Percentiles rank a stretch among this genome's conserved stretches.
Evolutionary conservation across 176 grass and related monocot species (phyloP).

Genomic region (Oryza brachyantha): DNA sequence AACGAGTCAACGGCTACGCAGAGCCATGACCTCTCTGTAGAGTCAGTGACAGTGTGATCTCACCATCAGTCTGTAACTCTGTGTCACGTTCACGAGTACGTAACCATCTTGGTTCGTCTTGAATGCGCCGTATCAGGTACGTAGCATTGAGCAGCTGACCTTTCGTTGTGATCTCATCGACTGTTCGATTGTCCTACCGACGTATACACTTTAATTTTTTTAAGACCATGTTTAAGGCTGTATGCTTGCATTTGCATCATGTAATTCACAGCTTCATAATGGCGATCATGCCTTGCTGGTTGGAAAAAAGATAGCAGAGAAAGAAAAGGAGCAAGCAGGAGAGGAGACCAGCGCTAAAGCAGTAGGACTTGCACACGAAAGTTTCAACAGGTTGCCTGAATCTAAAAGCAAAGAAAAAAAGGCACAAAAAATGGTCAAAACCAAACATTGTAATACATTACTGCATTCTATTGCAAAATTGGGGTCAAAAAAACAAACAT

Average conservation of each 20-base stretch:
- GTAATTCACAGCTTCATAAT: background rate
- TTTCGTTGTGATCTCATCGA: background rate
- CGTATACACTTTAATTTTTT: too few relatives aligned
- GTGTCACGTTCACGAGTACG: background rate
- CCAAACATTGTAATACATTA: background rate
- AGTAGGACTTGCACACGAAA: background rate
- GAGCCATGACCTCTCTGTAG: background rate
- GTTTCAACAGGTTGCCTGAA: background rate
- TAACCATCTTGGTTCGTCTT: background rate
- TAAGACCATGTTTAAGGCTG: too few relatives aligned
- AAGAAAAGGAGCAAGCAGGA: background rate
- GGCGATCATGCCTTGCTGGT: background rate
- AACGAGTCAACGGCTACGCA: too few relatives aligned
- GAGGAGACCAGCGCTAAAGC: background rate
- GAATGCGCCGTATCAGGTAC: background rate
- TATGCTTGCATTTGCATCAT: background rate
- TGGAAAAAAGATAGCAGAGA: slow-evolving; percentile 12
- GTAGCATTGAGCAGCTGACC: background rate
- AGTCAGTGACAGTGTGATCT: background rate
- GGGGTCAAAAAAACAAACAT: background rate
- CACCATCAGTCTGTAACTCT: background rate
- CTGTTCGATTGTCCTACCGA: background rate
- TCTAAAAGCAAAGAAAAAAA: background rate
- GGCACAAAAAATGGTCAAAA: background rate
- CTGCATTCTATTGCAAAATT: background rate